Base-by-base conservation (phyloP, 441 rosid species). In the Hura crepitans region DNA sequence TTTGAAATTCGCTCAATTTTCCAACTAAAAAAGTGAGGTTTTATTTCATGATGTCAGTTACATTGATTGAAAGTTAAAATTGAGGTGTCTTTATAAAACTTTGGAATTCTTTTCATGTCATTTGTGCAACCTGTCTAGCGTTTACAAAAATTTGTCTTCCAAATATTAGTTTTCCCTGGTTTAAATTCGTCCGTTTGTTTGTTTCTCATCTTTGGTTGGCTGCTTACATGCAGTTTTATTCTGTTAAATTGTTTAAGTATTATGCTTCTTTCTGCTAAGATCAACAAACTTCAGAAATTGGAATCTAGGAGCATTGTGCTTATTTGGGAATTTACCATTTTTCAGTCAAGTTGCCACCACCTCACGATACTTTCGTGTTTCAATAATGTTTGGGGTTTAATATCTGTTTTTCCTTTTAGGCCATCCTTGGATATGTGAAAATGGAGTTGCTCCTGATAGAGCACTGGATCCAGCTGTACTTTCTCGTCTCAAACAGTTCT, bases 371-470 rank as follows among this genome's bases (percentile, higher is more conserved):
- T 65, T 77, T n/a, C 0, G 28, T 56, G 17, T 39, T 66, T 56
- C 42, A 27, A 53, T 39, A 13, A 70, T 20, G 45, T 57, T 17
- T n/a, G n/a, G 27, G 42, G 35, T 30, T 37, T 62, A 62, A 47
- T 1, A 46, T 55, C n/a, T 62, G 51, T 58, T 75, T 77, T 31
- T 45, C 63, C 55, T 33, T 13, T 64, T 73, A 95, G 99, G 97
- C 74, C 99, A 96, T 80, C 99, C 99, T 39, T 96, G 98, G 99
- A 92, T 96, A 51, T 91, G 92, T 73, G 90, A 96, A 81, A 96
- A 93, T 67, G 99, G 99, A 80, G 98, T 96, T 78, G 99, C 99
- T 50, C 99, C 98, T 5, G 99, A 96, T 82, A 92, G 89, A 80
- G 85, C 97, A 22, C 80, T 96, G 65, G 99, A 93, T 82, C 86